Percentiles rank a stretch among this genome's conserved stretches.
Evolutionary conservation across 139 green algal genomes (phyloP).

Genomic region (Auxenochlorella pyrenoidosa): DNA sequence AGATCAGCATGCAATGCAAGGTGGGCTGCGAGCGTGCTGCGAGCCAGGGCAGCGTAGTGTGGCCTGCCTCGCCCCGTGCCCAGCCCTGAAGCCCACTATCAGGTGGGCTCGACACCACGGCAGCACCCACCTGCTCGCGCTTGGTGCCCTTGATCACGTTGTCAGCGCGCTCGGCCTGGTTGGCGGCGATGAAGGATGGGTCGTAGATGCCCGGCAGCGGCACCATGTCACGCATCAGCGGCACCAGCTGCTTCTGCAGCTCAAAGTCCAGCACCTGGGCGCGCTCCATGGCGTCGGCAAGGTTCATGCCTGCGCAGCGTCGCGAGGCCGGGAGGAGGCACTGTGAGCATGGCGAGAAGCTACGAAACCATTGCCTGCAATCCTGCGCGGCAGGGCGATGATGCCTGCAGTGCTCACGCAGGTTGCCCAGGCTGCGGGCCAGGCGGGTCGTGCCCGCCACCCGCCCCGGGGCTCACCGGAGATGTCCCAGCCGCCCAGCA

Average conservation of each 20-base stretch:
- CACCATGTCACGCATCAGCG: constrained; percentile 93
- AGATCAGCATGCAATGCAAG: background rate
- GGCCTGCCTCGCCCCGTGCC: no score
- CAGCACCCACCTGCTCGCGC: constrained; percentile 72
- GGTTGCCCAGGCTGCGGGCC: no score
- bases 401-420: no score
- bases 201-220: constrained; percentile 98
- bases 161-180: constrained; percentile 92
- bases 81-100: no score
- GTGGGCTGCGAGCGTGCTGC: no score
- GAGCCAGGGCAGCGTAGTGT: no score
- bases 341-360: no score
- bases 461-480: constrained; percentile 45
- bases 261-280: constrained; percentile 95
- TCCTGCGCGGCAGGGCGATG: no score
- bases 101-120: no score
- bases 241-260: constrained; percentile 96
- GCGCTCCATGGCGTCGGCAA: constrained; percentile 96
- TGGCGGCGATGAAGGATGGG: constrained; percentile 96
- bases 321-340: no score
- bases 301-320: constrained; percentile 82
- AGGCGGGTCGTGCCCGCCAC: no score
- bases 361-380: no score
- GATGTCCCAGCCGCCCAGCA: constrained; percentile 99
- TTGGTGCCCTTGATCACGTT: constrained; percentile 95